Conservation (phyloP, 768 basidiomycete genomes). For the Naganishia vaughanmartiniae region DNA sequence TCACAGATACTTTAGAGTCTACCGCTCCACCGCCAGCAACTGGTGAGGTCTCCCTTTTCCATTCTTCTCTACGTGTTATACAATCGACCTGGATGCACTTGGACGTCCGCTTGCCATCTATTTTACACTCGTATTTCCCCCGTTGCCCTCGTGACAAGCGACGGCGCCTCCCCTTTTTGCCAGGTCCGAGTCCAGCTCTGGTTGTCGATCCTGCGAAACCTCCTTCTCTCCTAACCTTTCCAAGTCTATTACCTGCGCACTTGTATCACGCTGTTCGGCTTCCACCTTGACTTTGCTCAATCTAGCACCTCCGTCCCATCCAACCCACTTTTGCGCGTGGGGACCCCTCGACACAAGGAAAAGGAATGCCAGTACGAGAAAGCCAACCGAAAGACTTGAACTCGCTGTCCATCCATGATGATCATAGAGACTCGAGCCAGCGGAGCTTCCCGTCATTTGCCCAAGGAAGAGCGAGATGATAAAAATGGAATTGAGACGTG, state of each 20-base stretch:
- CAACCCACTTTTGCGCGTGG: conserved; percentile 57
- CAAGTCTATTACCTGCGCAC: neutral
- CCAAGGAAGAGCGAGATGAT: conserved; percentile 74
- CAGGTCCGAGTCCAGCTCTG: neutral
- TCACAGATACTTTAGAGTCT: too few relatives aligned
- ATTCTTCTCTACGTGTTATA: too few relatives aligned
- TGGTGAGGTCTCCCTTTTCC: too few relatives aligned
- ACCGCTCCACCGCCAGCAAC: too few relatives aligned
- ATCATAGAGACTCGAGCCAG: conserved; percentile 70
- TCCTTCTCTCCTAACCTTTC: neutral
- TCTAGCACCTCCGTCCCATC: conserved; percentile 53
- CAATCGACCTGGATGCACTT: too few relatives aligned
- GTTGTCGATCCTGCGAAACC: neutral
- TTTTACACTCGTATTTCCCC: neutral
- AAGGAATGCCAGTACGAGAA: conserved; percentile 60
- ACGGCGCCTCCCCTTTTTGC: neutral
- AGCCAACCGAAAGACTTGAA: conserved; percentile 63
- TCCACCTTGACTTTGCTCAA: conserved; percentile 38
- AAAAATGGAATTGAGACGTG: conserved; percentile 73
- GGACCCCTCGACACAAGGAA: conserved; percentile 68
- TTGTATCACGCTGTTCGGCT: neutral
- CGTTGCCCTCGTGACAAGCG: neutral
- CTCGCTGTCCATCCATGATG: conserved; percentile 68
- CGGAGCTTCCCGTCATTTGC: conserved; percentile 76
- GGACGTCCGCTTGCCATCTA: too few relatives aligned